Evolutionary conservation across 495 filamentous ascomycete genomes (phyloP).

Genomic region (Penicillium canariense): DNA sequence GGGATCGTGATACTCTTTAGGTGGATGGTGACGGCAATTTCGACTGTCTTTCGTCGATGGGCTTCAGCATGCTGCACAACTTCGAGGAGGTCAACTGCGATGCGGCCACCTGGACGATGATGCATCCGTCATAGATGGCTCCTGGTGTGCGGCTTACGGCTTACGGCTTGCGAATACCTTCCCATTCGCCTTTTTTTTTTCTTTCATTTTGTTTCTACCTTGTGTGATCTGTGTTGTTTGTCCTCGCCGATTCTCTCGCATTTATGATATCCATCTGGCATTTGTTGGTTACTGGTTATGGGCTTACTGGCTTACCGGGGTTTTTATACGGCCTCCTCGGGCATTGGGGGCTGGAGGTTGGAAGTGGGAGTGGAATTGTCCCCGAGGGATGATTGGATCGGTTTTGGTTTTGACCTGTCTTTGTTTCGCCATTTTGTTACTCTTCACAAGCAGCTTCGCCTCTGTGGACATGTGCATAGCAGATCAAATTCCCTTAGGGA

Average conservation of each 20-base stretch:
- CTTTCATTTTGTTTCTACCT: not conserved
- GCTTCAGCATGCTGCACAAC: slow-evolving; percentile 69
- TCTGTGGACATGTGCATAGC: not conserved
- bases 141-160: slow-evolving; percentile 1
- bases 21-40: slow-evolving; percentile 69
- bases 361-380: not conserved
- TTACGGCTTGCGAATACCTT: no score
- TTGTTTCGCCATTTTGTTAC: not conserved
- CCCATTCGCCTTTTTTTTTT: not conserved
- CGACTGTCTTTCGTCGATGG: slow-evolving; percentile 71
- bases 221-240: no score
- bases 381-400: not conserved
- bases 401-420: not conserved
- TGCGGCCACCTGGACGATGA: slow-evolving; percentile 64
- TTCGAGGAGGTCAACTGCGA: slow-evolving; percentile 82
- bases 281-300: slow-evolving; percentile 14
- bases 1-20: slow-evolving; percentile 29
- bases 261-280: slow-evolving; percentile 36
- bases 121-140: slow-evolving; percentile 35
- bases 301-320: slow-evolving; percentile 2
- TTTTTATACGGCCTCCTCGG: not conserved
- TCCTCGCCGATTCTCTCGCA: slow-evolving; percentile 11
- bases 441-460: not conserved
- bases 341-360: not conserved
- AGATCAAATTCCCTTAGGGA: not conserved